Base-by-base conservation (phyloP, 805 yeast genomes). In the Isabelozyma heimii region DNA sequence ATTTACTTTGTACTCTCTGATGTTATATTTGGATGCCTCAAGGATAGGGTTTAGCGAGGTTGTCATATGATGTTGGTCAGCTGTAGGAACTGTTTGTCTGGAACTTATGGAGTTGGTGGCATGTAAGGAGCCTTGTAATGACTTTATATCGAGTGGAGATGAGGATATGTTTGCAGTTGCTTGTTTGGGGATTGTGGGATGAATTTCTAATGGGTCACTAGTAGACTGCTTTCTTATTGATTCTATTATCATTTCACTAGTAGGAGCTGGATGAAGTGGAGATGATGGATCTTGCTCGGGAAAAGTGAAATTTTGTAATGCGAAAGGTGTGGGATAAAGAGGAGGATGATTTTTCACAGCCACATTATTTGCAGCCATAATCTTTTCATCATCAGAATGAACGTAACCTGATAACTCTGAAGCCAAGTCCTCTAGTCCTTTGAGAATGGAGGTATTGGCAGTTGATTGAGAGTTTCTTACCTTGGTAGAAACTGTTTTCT, bases 401-500 rank as follows among this genome's bases (percentile, higher is more conserved):
- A 20, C 49, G 41, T 49, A 63, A 2, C 56, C 50, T 2, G 67
- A 59, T 10, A 66, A 44, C 42, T 64, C 65, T 42, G 62, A 56
- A 3, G 67, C 59, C 20, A 68, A 48, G 35, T 62, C 66, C 7
- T 68, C 72, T 39, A 67, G 54, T 42, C 56, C 54, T 26, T 65
- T 66, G 39, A 60, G 38, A 2, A 67, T 50, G 13, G 72, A 64
- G 4, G 69, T 62, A 43, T 54, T 52, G 10, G 62, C 48, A 16
- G 69, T 61, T 1, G 69, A 64, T 24, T 58, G 57, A 2, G 64
- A 57, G 13, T 52, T 53, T 43, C 65, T 46, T 37, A 40, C 33
- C 4, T 24, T 41, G 8, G 49, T 43, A 2, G 47, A 40, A 8
- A 20, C n/a, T 15, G 40, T 44, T 27, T 43, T 20, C 14, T 26